Evolutionary conservation across 208 protist species (phyloP), one percentile per base, ranked within the genome.

Genomic region (Trypanosoma caninum): DNA sequence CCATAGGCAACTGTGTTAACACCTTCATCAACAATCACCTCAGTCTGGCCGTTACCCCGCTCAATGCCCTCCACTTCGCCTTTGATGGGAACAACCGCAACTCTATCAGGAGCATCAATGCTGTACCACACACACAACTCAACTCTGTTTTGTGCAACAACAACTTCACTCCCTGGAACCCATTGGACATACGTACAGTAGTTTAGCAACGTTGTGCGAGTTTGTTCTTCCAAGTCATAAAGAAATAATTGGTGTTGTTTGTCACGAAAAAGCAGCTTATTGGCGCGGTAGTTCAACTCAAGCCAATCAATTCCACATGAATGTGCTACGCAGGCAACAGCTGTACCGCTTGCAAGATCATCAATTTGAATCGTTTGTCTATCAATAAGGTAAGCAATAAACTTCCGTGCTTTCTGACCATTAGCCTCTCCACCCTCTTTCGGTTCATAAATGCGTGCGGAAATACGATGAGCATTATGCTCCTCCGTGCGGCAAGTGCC

Each of bases 51-150:
- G 38, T 91, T 82, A 47, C 83, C 70, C 16, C 97, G 82, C 72
- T 98, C 94, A 60, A 99, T 98, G 55, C 97, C 92, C 51, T 97
- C 87, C 11, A 99, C 95, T 68, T 99, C 98, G 37, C 97, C 97
- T 47, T 97, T 98, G 59, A 99, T 97, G 3, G 92, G 89, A 27
- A 98, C 86, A 20, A 97, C 90, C 6, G 93, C 95, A 33, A 99
- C 91, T 27, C 87, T 75, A 27, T 99, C 97, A 13, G 97, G 94
- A 9, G 73, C 59, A 56, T 98, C 90, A 60, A 99, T 97, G 74
- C 70, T 93, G 75, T 99, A 99, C 97, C 97, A 99, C 47, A 99
- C 96, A 70, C 96, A 98, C 25, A 99, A 82, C 75, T 97, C 96
- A 38, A 82, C 69, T 20, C 96, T 78, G 69, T 94, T 97, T 78